phyloP scores from a whole-genome alignment of 1,284 basidiomycete species.

The Puccinia polysora region DNA sequence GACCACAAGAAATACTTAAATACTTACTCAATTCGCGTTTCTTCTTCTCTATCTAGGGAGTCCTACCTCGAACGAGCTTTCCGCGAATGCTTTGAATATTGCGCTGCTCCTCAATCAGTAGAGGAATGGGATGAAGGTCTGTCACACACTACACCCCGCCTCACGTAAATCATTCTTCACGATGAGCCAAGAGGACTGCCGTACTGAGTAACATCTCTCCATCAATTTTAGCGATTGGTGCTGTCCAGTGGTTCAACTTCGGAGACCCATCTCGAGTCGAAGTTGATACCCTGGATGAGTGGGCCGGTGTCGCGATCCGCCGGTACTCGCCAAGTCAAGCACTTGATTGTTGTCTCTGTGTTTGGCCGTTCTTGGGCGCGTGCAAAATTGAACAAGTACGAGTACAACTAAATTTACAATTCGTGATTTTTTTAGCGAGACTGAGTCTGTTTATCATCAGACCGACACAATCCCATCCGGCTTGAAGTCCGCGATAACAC shows the following conservation, averaged over 20 bases:
- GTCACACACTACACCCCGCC: background rate
- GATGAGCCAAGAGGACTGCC: no score
- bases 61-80: conserved; percentile 20
- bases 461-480: background rate
- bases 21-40: background rate
- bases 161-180: background rate
- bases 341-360: background rate
- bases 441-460: background rate
- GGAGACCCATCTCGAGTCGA: conserved; percentile 5
- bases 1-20: background rate
- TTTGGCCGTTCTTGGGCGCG: conserved; percentile 16
- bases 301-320: conserved; percentile 21
- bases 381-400: background rate
- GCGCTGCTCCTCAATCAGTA: conserved; percentile 7
- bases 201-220: background rate
- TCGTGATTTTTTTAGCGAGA: background rate
- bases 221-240: background rate
- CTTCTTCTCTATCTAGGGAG: background rate
- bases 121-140: conserved; percentile 41
- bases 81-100: conserved; percentile 12
- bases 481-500: background rate
- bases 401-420: background rate
- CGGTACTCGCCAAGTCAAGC: conserved; percentile 13
- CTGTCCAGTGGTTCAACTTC: conserved; percentile 17
- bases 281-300: conserved; percentile 31